Evolutionary conservation across 2,329 filamentous ascomycete genomes (phyloP), one percentile per base, ranked within the genome.

Genomic region (Colletotrichum godetiae): DNA sequence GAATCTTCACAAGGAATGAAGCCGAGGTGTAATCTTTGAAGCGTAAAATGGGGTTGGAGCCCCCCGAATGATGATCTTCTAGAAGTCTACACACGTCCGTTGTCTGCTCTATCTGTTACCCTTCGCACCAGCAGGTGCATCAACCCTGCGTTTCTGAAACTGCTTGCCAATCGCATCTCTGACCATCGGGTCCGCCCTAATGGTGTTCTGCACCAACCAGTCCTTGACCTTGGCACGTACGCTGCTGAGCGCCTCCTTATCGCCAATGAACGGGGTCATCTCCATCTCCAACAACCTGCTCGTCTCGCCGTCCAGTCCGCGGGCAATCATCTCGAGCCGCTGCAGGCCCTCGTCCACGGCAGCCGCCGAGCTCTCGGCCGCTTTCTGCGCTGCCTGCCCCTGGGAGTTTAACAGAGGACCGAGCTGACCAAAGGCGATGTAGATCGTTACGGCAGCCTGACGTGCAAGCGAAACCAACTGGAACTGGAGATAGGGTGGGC

Each of bases 201-300:
- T 93, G 15, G 92, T 95, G 79, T 97, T 97, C 81, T 97, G 92
- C 63, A 98, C 91, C 77, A 98, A 86, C 89, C 95, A 97, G 78
- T 97, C 94, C 82, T 92, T 93, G 83, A 98, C 89, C 78, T 93
- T 93, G 53, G 88, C 88, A 74, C 91, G 89, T 78, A 97, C 83
- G 72, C 90, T 91, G 57, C 86, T 86, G 59, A 93, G 85, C n/a
- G 86, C 87, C 74, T 89, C 88, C 46, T 88, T 84, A 78, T 97
- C 93, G n/a, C 92, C 92, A 63, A 88, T 90, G 82, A 95, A 98
- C 0, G 96, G 96, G 65, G 91, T 91, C 81, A 95, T 89, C 78
- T 97, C 95, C 81, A 97, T 86, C 59, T 92, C 91, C 80, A 98
- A 84, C 73, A 97, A 82, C 67, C 93, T 87, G 7, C 85, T 84